Evolutionary conservation across 2,329 filamentous ascomycete genomes (phyloP).

Genomic region (Cladobotryum protrusum): DNA sequence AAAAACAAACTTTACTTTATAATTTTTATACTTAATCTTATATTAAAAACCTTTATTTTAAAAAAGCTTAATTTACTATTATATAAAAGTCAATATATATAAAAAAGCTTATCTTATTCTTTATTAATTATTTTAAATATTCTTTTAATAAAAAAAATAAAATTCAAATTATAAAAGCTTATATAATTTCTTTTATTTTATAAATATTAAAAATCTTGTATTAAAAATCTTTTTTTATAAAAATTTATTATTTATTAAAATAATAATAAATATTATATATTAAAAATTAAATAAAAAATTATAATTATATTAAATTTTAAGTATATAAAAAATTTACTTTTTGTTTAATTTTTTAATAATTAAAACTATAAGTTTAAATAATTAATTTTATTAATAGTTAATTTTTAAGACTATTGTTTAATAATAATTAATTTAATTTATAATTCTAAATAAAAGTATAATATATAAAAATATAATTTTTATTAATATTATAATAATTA

Average conservation of each 20-base stretch:
- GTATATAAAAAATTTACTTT: neutral
- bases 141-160: neutral
- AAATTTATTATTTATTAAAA: neutral
- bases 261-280: neutral
- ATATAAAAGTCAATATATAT: neutral
- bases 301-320: neutral
- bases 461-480: neutral
- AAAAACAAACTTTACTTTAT: neutral
- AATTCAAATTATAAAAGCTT: neutral
- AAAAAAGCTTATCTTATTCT: neutral
- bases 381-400: neutral
- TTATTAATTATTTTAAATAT: neutral
- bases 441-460: neutral
- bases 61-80: no score
- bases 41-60: no score
- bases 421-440: neutral
- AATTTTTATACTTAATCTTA: neutral
- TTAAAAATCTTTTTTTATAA: neutral
- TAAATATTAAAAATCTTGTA: neutral
- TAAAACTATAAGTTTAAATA: neutral
- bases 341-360: neutral
- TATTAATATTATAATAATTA: neutral
- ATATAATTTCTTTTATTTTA: neutral
- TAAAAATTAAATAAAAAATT: neutral
- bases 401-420: neutral